phyloP scores from a whole-genome alignment of 1,284 basidiomycete species.

The Ceraceosorus guamensis region DNA sequence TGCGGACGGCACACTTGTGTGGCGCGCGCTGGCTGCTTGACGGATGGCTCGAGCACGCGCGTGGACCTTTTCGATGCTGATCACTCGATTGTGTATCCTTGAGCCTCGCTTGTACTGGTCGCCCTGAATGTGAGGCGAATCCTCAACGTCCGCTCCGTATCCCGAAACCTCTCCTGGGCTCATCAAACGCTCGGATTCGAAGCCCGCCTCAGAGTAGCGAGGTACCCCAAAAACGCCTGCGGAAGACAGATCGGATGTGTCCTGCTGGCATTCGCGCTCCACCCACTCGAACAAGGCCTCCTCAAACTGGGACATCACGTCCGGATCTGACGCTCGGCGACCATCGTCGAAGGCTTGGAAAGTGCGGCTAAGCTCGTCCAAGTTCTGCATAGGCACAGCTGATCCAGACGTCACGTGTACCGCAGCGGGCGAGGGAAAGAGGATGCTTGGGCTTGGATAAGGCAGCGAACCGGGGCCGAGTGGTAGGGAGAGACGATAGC shows the following conservation, averaged over 20 bases:
- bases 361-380: not conserved
- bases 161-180: not conserved
- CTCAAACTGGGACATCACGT: conserved; percentile 8
- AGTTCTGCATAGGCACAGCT: not conserved
- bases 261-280: conserved; percentile 1
- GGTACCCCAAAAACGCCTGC: no score
- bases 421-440: conserved; percentile 11
- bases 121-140: conserved; percentile 4
- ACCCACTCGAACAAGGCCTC: conserved; percentile 8
- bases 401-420: not conserved
- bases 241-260: not conserved
- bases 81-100: conserved; percentile 4
- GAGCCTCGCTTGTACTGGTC: conserved; percentile 6
- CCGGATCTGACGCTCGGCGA: conserved; percentile 8
- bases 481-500: conserved; percentile 7
- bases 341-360: conserved; percentile 1
- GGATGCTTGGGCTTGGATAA: conserved; percentile 7
- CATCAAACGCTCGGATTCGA: no score
- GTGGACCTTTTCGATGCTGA: not conserved
- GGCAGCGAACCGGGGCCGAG: conserved; percentile 4
- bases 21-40: no score
- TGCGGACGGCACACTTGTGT: no score
- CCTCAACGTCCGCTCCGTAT: conserved; percentile 7
- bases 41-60: no score
- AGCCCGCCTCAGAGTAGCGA: no score